phyloP scores from a whole-genome alignment of 2,329 filamentous ascomycete species.

The Ambrosiella xylebori region DNA sequence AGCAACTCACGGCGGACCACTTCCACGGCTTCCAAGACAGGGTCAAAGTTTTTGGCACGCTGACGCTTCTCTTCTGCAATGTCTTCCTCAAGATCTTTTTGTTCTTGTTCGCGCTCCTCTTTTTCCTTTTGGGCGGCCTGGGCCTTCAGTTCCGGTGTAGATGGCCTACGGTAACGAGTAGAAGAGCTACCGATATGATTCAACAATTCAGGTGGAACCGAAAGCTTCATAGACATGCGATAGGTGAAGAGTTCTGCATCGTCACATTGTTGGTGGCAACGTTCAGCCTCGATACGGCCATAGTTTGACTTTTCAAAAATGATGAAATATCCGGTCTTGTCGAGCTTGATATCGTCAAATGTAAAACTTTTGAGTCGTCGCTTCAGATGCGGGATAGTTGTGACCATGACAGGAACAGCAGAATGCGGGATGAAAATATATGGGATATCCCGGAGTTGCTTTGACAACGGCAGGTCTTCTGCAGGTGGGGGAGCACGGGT shows the following conservation, averaged over 20 bases:
- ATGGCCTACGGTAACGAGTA: constrained; percentile 5
- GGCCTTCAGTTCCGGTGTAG: constrained; percentile 10
- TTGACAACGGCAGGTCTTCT: constrained; percentile 49
- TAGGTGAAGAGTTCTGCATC: constrained; percentile 82
- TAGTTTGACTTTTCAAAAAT: constrained; percentile 65
- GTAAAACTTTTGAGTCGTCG: constrained; percentile 71
- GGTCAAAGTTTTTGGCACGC: constrained; percentile 74
- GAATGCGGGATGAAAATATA: constrained; percentile 82
- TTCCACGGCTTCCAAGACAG: constrained; percentile 68
- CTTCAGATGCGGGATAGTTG: constrained; percentile 78
- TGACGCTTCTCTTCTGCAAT: constrained; percentile 80
- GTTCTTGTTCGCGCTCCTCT: constrained; percentile 47
- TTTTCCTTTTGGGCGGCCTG: constrained; percentile 33
- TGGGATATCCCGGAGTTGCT: constrained; percentile 58
- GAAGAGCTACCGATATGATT: constrained; percentile 11
- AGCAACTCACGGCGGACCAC: constrained; percentile 64
- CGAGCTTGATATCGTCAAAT: constrained; percentile 67
- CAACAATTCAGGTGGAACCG: constrained; percentile 17
- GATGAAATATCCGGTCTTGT: constrained; percentile 78
- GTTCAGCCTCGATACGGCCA: constrained; percentile 64
- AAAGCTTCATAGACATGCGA: constrained; percentile 74
- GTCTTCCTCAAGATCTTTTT: constrained; percentile 62
- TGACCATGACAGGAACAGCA: constrained; percentile 70
- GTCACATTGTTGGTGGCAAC: constrained; percentile 64
- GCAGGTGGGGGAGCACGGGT: constrained; percentile 45